Base-by-base conservation (phyloP, 371 early-diverging fungal genomes). In the Spraguea lophii region DNA sequence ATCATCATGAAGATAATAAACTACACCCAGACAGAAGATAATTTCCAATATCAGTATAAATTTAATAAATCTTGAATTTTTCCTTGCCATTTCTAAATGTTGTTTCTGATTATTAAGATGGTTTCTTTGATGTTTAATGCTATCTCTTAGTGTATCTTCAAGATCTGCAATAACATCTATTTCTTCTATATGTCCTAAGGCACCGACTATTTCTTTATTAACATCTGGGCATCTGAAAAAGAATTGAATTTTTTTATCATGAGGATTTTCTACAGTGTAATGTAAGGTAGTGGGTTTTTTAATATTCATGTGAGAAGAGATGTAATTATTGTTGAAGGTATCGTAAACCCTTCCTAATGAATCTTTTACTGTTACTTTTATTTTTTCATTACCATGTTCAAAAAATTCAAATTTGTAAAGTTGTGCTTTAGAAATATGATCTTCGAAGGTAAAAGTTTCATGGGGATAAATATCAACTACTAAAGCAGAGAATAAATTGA, bases 161-260 rank as follows among this genome's bases (percentile, higher is more conserved):
- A 63, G 41, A 40, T 57, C 59, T 1, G 54, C 27, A 43, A 63
- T 55, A 13, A 35, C 3, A 19, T 63, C 59, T 17, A 22, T 27
- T 27, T 54, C 59, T 17, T 54, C 49, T 36, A 58, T 48, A 32
- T 54, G 58, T 9, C 63, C 63, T 22, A 57, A 37, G 12, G 26
- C 34, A 10, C 55, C 55, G 3, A 37, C 41, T 6, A 45, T 10
- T 25, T 58, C 55, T n/a, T 57, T 57, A 17, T 23, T 47, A 7
- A 51, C 46, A 44, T 63, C 59, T 17, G 58, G 57, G 24, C 47
- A 43, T 45, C 49, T 63, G 44, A 52, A 58, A 1, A 23, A 37
- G 46, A 63, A 54, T 15, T 49, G 37, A 7, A 49, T 30, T 23
- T 3, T n/a, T 32, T 35, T 27, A 1, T 44, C 25, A 24, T 30